Base-by-base conservation (phyloP, 2,329 filamentous ascomycete genomes). In the Fusarium sp. region DNA sequence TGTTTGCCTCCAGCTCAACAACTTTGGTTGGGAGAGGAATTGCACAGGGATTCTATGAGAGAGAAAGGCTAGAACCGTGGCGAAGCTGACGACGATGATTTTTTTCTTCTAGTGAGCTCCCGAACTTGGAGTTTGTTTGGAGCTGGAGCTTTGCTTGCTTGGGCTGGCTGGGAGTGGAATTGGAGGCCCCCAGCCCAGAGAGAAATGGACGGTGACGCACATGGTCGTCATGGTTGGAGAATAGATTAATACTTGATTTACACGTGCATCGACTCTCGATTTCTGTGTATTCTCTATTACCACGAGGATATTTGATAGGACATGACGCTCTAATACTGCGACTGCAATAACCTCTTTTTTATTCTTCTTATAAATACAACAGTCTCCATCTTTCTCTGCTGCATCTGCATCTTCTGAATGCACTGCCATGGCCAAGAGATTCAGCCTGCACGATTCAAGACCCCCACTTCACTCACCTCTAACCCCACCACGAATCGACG, bases 201-300 rank as follows among this genome's bases (percentile, higher is more conserved):
- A 70, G 52, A n/a, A 42, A 72, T 52, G 33, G 63, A 67, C 39
- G 45, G 75, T 80, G 79, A 80, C 79, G 79, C 78, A 80, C 79
- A 80, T 80, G 79, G 73, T 67, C 74, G 77, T 79, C 79, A 79
- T 79, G 73, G 75, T 77, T 74, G 73, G 75, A 70, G 66, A 62
- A 52, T 41, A 49, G 52, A 55, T 62, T 57, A 55, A 47, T 44
- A 70, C 61, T 63, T 69, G 65, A 47, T 56, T 55, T 66, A 67
- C 76, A 76, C 69, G 76, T 77, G 75, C 75, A 69, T 56, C n/a
- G 14, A 22, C 20, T 26, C 17, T 41, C 22, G 11, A n/a, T 28
- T 22, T 35, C 7, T 3, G 18, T 24, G 44, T 24, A 63, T 35
- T n/a, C 26, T n/a, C 45, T 33, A 11, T 14, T 14, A 33, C 63